These are phyloP conservation scores for Acer yangbiense DNA, from an alignment of 345 rosid genomes.

Conservation along the genomic window DNA sequence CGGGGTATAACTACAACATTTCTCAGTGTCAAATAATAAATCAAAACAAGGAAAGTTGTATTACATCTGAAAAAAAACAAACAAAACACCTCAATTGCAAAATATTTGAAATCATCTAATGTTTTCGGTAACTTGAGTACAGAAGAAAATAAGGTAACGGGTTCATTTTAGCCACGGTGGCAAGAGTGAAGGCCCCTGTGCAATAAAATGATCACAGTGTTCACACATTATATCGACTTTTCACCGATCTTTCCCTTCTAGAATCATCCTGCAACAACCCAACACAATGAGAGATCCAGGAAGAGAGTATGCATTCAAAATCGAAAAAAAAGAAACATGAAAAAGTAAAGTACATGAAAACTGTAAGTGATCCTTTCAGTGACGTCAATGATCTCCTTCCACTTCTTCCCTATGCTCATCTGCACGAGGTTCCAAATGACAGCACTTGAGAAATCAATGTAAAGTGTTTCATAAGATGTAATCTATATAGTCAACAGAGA, in stretches of 20 bases:
- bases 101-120: constrained; percentile 19
- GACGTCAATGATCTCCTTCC: constrained; percentile 84
- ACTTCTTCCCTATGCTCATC: constrained; percentile 93
- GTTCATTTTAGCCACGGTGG: background rate
- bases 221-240: constrained; percentile 73
- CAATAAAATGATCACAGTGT: constrained; percentile 1
- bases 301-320: background rate
- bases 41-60: background rate
- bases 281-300: constrained; percentile 14
- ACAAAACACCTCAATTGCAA: background rate
- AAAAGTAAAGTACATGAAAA: constrained; percentile 62
- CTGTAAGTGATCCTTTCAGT: constrained; percentile 76
- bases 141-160: constrained; percentile 10
- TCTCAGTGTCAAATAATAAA: background rate
- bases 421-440: constrained; percentile 25
- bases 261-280: constrained; percentile 71
- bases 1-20: background rate
- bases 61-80: constrained; percentile 12
- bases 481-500: background rate
- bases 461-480: background rate
- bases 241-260: constrained; percentile 53
- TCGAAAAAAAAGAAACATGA: constrained; percentile 2
- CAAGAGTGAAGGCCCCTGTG: background rate
- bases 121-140: background rate
- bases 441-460: background rate